A percentile compares a stretch with the other conserved stretches of the same genome.
These are phyloP conservation scores for Hanseniaspora hatyaiensis DNA, from an alignment of 805 yeast species.

Conservation along the genomic window DNA sequence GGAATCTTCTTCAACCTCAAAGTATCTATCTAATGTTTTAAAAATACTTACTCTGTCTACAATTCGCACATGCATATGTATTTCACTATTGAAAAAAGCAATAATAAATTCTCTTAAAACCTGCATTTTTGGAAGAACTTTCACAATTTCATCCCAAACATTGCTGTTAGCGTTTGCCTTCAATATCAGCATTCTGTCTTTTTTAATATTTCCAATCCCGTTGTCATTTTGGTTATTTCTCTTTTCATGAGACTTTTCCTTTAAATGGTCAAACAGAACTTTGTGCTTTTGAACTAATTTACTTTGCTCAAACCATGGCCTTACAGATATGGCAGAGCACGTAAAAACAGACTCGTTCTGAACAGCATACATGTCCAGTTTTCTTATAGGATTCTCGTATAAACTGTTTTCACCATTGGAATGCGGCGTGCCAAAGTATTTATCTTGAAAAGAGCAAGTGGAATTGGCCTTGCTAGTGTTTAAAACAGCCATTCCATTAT, in stretches of 20 bases:
- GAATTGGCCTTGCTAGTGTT: neutral
- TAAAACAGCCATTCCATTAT: neutral
- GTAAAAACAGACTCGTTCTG: slow-evolving; percentile 12
- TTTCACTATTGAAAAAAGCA: slow-evolving; percentile 9
- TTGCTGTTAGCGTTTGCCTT: neutral
- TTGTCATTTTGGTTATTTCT: slow-evolving; percentile 8
- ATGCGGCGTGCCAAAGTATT: slow-evolving; percentile 3
- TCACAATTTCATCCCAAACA: slow-evolving; percentile 8
- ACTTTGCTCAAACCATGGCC: slow-evolving; percentile 15
- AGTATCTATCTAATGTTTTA: slow-evolving; percentile 6
- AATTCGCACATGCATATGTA: slow-evolving; percentile 9
- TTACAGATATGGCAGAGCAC: slow-evolving; percentile 9
- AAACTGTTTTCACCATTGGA: neutral
- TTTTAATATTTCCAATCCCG: slow-evolving; percentile 13
- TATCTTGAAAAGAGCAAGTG: slow-evolving; percentile 1
- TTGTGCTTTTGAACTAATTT: slow-evolving; percentile 11
- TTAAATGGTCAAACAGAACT: slow-evolving; percentile 9
- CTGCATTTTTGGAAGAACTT: slow-evolving; percentile 4
- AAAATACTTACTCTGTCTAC: slow-evolving; percentile 8
- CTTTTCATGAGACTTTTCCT: slow-evolving; percentile 7
- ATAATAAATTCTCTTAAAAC: slow-evolving; percentile 5
- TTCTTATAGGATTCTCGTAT: slow-evolving; percentile 11
- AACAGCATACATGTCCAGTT: slow-evolving; percentile 1
- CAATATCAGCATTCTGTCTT: slow-evolving; percentile 11
- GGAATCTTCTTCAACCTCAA: slow-evolving; percentile 3